Percentiles rank a stretch among this genome's conserved stretches.
phyloP scores from a whole-genome alignment of 2,329 filamentous ascomycete genomes.

The Penicillium glabrum region DNA sequence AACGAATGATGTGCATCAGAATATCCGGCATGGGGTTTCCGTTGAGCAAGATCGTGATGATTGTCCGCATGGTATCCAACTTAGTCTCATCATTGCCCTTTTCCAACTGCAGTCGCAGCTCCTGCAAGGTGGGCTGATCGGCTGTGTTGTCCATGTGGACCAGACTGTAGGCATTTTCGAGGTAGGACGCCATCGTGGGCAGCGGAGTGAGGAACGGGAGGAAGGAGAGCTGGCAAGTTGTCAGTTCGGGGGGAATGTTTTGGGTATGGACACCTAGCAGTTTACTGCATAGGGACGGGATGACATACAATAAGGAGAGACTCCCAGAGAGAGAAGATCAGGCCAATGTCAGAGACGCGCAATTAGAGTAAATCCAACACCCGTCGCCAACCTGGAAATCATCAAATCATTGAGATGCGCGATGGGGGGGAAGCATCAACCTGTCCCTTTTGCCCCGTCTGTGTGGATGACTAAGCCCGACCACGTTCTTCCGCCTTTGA shows the following conservation, averaged over 20 bases:
- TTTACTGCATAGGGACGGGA: slow-evolving; percentile 25
- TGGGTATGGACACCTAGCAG: slow-evolving; percentile 21
- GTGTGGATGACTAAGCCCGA: slow-evolving; percentile 49
- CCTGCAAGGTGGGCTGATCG: slow-evolving; percentile 84
- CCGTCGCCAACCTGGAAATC: slow-evolving; percentile 38
- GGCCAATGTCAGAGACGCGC: slow-evolving; percentile 25
- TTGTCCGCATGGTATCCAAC: slow-evolving; percentile 93
- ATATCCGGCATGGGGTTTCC: slow-evolving; percentile 93
- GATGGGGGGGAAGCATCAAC: slow-evolving; percentile 37
- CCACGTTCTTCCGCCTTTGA: slow-evolving; percentile 21
- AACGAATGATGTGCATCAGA: slow-evolving; percentile 99
- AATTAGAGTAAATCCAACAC: slow-evolving; percentile 31
- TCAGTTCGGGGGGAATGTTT: slow-evolving; percentile 35
- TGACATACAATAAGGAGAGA: slow-evolving; percentile 12
- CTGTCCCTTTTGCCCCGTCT: slow-evolving; percentile 44
- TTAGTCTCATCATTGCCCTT: slow-evolving; percentile 92
- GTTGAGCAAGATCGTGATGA: slow-evolving; percentile 96
- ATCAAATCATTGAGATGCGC: slow-evolving; percentile 32
- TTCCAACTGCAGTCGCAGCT: slow-evolving; percentile 89
- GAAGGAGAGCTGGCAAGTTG: slow-evolving; percentile 34
- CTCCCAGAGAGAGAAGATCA: slow-evolving; percentile 24
- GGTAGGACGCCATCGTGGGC: slow-evolving; percentile 82
- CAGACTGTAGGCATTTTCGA: slow-evolving; percentile 93
- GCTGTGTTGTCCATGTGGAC: slow-evolving; percentile 97
- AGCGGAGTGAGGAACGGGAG: slow-evolving; percentile 23